Conservation (phyloP, 352 stramenopile species). For the Phytopythium aichiense region DNA sequence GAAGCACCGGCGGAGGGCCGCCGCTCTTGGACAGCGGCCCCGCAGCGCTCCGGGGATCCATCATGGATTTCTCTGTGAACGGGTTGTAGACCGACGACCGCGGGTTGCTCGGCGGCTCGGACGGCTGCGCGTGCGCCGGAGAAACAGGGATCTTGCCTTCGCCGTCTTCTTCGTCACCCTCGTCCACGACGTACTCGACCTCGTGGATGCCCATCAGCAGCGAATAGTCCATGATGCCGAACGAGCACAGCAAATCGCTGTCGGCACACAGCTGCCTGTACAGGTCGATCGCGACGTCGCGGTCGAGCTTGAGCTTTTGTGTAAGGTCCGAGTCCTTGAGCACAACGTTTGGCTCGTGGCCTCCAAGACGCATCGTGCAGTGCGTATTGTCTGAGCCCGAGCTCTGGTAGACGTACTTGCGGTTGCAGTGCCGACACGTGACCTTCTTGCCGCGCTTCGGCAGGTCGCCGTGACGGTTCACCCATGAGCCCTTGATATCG, state of each 20-base stretch:
- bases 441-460: slow-evolving; percentile 86
- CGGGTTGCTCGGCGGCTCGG: slow-evolving; percentile 11
- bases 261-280: slow-evolving; percentile 82
- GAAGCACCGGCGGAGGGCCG: slow-evolving; percentile 18
- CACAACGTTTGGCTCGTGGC: slow-evolving; percentile 87
- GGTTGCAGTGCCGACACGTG: slow-evolving; percentile 87
- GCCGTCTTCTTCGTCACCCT: slow-evolving; percentile 37
- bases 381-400: slow-evolving; percentile 61
- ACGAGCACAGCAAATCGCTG: slow-evolving; percentile 75
- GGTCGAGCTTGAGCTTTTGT: slow-evolving; percentile 85
- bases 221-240: slow-evolving; percentile 93
- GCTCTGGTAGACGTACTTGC: slow-evolving; percentile 78
- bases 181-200: slow-evolving; percentile 85
- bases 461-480: slow-evolving; percentile 78
- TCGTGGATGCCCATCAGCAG: slow-evolving; percentile 89
- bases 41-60: slow-evolving; percentile 44
- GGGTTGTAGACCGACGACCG: slow-evolving; percentile 46
- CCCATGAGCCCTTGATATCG: slow-evolving; percentile 91
- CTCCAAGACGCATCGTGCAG: slow-evolving; percentile 66
- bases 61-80: slow-evolving; percentile 63
- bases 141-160: slow-evolving; percentile 11
- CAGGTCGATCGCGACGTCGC: slow-evolving; percentile 57
- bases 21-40: slow-evolving; percentile 25
- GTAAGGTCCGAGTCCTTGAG: slow-evolving; percentile 88
- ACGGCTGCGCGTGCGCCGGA: neutral